phyloP scores from a whole-genome alignment of 306 rosid genomes.

The Gastrolobium villosum region DNA sequence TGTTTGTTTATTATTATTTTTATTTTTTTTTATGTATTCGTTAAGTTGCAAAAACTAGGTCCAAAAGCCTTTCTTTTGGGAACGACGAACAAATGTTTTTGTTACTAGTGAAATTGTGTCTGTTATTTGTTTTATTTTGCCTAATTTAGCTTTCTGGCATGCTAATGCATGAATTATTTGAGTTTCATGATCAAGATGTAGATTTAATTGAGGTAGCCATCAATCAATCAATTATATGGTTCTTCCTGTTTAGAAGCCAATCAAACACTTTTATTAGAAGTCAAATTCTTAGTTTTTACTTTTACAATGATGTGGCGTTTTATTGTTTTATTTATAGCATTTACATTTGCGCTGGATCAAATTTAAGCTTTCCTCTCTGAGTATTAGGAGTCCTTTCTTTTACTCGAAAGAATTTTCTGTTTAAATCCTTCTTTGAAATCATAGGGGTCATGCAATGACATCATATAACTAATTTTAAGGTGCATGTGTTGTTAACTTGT shows the following conservation, averaged over 20 bases:
- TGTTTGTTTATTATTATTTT: background rate
- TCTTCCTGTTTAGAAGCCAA: background rate
- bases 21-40: background rate
- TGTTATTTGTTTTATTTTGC: background rate
- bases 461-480: background rate
- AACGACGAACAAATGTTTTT: background rate
- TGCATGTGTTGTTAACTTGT: background rate
- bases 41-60: background rate
- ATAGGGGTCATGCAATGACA: background rate
- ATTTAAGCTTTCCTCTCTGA: background rate
- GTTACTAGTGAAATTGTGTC: background rate
- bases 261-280: background rate
- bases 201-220: conserved; percentile 13
- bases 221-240: background rate
- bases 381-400: background rate
- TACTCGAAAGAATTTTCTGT: background rate
- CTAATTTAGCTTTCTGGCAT: background rate
- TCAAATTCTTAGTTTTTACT: conserved; percentile 3
- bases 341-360: conserved; percentile 8
- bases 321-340: background rate
- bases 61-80: background rate
- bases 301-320: background rate
- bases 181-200: background rate
- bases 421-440: background rate
- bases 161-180: background rate